phyloP scores from a whole-genome alignment of 352 stramenopile genomes.

The Phytophthora lateralis region DNA sequence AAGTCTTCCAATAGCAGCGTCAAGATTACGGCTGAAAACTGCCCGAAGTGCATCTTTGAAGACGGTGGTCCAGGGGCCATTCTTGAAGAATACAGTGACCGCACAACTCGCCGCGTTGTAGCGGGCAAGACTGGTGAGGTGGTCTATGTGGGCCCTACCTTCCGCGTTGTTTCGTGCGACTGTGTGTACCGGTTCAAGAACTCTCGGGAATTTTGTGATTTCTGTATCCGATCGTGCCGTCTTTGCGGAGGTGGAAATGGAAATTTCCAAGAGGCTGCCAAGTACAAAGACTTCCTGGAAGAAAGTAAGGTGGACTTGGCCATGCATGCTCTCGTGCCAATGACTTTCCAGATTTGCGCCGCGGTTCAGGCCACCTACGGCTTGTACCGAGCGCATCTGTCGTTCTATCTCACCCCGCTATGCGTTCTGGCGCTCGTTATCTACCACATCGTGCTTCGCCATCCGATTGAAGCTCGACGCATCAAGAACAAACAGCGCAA shows the following conservation, averaged over 20 bases:
- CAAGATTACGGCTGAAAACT: conserved; percentile 80
- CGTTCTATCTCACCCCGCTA: conserved; percentile 53
- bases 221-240: conserved; percentile 75
- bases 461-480: conserved; percentile 56
- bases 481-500: conserved; percentile 63
- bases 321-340: conserved; percentile 62
- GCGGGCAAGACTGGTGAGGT: conserved; percentile 49
- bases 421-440: conserved; percentile 51
- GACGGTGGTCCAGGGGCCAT: conserved; percentile 76
- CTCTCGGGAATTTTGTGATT: conserved; percentile 70
- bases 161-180: conserved; percentile 85
- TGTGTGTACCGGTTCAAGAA: conserved; percentile 78
- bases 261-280: conserved; percentile 74
- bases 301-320: conserved; percentile 60
- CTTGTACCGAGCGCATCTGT: conserved; percentile 54
- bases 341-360: conserved; percentile 55
- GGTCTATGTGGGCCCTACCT: conserved; percentile 74
- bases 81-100: conserved; percentile 67
- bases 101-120: conserved; percentile 50
- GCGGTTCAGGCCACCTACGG: conserved; percentile 49
- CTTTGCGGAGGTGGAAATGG: conserved; percentile 79
- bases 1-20: conserved; percentile 25
- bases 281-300: conserved; percentile 77
- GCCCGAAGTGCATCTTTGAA: conserved; percentile 81
- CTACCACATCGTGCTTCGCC: conserved; percentile 59